A percentile compares a stretch with the other conserved stretches of the same genome.
Evolutionary conservation across 176 grass and related monocot species (phyloP).

Genomic region (Puccinellia tenuiflora): DNA sequence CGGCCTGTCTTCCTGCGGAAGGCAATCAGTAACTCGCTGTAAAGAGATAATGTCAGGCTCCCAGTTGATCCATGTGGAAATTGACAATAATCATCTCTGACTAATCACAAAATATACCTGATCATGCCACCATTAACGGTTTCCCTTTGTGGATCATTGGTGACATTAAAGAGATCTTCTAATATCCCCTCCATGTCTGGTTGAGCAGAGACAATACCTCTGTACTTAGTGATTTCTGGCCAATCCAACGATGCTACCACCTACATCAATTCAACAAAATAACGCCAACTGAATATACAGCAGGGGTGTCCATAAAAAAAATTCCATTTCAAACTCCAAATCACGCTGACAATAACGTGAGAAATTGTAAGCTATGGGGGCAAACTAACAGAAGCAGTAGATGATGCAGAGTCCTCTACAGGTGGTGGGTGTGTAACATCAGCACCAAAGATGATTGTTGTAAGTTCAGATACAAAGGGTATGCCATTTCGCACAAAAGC

Average conservation of each 20-base stretch:
- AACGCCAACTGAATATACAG: background rate
- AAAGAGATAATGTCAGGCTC: slow-evolving; percentile 10
- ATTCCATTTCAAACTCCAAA: background rate
- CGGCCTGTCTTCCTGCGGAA: slow-evolving; percentile 29
- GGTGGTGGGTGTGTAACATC: slow-evolving; percentile 74
- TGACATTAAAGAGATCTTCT: slow-evolving; percentile 40
- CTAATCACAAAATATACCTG: slow-evolving; percentile 23
- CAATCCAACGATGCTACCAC: slow-evolving; percentile 76
- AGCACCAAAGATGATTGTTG: slow-evolving; percentile 80
- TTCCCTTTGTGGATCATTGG: slow-evolving; percentile 24
- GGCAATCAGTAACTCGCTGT: slow-evolving; percentile 45
- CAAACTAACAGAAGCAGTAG: slow-evolving; percentile 67
- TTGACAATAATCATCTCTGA: background rate
- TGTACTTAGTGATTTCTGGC: slow-evolving; percentile 65
- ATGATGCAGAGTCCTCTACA: slow-evolving; percentile 70
- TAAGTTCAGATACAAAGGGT: slow-evolving; percentile 48
- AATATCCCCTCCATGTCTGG: slow-evolving; percentile 50
- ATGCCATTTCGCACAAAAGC: slow-evolving; percentile 40
- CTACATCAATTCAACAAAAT: slow-evolving; percentile 21
- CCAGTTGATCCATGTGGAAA: background rate
- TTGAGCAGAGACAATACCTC: slow-evolving; percentile 59
- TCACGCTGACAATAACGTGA: background rate
- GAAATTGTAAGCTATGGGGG: background rate
- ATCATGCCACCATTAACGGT: slow-evolving; percentile 38
- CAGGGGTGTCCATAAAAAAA: background rate